Percentiles rank a stretch among this genome's conserved stretches.
phyloP scores from a whole-genome alignment of 2,329 filamentous ascomycete species.

The Coniochaeta prunicola region DNA sequence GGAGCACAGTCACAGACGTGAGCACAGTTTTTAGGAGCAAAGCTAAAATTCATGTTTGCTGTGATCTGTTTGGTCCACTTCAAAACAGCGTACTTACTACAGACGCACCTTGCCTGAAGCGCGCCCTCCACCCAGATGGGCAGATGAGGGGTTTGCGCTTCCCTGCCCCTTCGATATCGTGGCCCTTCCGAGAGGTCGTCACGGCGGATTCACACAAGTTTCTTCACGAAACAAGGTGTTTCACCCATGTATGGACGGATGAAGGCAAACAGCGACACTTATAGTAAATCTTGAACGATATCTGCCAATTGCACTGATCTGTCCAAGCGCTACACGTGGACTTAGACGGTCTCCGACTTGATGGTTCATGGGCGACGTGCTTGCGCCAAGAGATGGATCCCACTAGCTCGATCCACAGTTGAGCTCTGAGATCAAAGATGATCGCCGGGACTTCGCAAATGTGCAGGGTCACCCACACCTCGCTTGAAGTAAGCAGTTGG shows the following conservation, averaged over 20 bases:
- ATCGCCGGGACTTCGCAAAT: background rate
- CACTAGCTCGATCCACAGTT: conserved; percentile 1
- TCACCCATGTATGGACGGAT: too few relatives aligned
- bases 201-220: background rate
- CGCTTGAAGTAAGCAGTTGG: background rate
- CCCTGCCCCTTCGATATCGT: too few relatives aligned
- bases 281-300: background rate
- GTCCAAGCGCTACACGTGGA: too few relatives aligned
- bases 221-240: too few relatives aligned
- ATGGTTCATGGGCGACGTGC: background rate
- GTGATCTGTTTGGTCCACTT: background rate
- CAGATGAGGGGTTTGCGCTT: background rate
- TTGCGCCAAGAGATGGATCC: background rate
- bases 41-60: background rate
- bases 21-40: background rate
- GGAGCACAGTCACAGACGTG: background rate
- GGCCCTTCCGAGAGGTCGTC: background rate
- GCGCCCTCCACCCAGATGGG: background rate
- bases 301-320: background rate
- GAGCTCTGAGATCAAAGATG: background rate
- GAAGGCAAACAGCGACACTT: background rate
- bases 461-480: background rate
- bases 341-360: too few relatives aligned
- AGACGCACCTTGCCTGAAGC: background rate
- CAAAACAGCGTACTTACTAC: background rate